These are phyloP conservation scores for Parachaetomium inaequale DNA, from an alignment of 495 filamentous ascomycete genomes.

Conservation along the genomic window DNA sequence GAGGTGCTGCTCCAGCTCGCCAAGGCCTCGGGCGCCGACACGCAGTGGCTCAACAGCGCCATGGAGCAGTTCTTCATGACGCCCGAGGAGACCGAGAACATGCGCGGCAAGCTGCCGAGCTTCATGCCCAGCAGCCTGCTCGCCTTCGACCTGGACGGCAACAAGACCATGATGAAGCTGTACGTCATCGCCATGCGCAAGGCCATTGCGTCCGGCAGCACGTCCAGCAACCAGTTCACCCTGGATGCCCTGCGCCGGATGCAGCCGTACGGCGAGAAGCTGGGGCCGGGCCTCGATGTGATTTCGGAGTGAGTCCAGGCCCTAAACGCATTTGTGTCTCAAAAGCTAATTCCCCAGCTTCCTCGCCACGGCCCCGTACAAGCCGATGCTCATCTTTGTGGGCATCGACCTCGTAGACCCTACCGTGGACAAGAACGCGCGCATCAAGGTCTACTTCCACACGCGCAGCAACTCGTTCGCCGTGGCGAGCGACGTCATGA, in stretches of 20 bases:
- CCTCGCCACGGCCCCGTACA: neutral
- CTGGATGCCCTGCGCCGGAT: neutral
- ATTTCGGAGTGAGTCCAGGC: neutral
- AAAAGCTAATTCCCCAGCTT: neutral
- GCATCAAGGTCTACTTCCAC: constrained; percentile 10
- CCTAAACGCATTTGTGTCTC: neutral
- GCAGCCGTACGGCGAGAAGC: neutral
- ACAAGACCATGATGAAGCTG: constrained; percentile 10
- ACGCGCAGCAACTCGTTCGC: constrained; percentile 12
- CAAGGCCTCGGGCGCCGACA: constrained; percentile 1
- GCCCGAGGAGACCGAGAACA: neutral
- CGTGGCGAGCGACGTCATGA: constrained; percentile 6
- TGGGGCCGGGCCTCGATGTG: neutral
- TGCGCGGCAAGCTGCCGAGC: constrained; percentile 4
- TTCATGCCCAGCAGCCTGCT: constrained; percentile 10
- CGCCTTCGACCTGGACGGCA: constrained; percentile 5
- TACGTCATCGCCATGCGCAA: constrained; percentile 11
- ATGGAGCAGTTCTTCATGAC: constrained; percentile 11
- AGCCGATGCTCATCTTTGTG: constrained; percentile 6
- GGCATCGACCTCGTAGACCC: constrained; percentile 8
- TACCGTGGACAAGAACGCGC: neutral
- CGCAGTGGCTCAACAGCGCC: constrained; percentile 8
- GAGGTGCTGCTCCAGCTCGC: neutral
- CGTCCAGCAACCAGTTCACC: constrained; percentile 3
- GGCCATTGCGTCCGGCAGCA: neutral